Percentiles rank a stretch among this genome's conserved stretches.
Evolutionary conservation across 768 basidiomycete species (phyloP).

Genomic region (Wakefieldia striispora): DNA sequence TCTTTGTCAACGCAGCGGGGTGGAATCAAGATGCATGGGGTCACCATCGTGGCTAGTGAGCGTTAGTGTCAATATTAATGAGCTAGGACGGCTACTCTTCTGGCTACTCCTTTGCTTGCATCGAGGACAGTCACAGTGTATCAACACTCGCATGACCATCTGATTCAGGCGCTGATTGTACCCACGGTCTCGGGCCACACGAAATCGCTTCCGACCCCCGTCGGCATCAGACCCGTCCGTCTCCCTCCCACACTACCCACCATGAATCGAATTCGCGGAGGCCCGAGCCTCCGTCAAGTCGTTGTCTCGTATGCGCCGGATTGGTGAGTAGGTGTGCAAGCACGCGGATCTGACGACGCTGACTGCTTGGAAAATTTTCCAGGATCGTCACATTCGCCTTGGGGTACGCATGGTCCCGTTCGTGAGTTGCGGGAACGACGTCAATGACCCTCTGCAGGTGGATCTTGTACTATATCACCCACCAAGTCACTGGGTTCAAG

Average conservation of each 20-base stretch:
- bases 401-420: conserved; percentile 44
- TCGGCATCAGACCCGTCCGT: no score
- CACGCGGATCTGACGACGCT: background rate
- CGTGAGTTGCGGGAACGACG: background rate
- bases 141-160: no score
- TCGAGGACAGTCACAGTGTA: no score
- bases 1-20: no score
- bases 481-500: conserved; percentile 60
- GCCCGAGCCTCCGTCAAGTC: conserved; percentile 17
- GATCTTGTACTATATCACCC: conserved; percentile 54
- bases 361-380: background rate
- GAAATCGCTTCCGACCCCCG: background rate
- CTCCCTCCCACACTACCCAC: background rate
- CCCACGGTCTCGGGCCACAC: background rate
- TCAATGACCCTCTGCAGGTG: conserved; percentile 39
- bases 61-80: no score
- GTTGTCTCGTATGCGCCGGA: conserved; percentile 65
- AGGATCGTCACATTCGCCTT: conserved; percentile 67
- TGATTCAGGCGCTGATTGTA: no score
- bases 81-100: no score
- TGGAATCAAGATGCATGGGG: no score
- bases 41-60: no score
- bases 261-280: conserved; percentile 13
- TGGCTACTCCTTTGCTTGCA: no score
- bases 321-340: conserved; percentile 48